Evolutionary conservation across 352 stramenopile species (phyloP), one percentile per base, ranked within the genome.

Genomic region (Peronosclerospora sorghi): DNA sequence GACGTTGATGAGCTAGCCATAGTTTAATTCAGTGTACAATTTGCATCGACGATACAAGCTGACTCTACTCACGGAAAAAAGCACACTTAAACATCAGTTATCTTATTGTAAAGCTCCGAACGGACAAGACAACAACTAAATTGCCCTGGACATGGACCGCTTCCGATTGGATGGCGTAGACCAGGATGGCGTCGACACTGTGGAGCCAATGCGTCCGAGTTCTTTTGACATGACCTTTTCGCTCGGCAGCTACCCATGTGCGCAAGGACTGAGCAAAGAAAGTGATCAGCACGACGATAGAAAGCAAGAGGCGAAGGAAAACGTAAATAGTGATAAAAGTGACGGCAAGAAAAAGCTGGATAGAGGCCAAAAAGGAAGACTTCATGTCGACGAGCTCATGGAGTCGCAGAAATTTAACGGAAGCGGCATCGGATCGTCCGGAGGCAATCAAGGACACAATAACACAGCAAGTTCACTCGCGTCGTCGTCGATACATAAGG

Each of bases 161-260:
- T 92, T 92, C 62, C 60, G 70, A 37, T 51, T 86, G 8, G 73
- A 89, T 28, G 75, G 83, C 46, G 73, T 88, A 45, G 75, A 87
- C 44, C 68, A 83, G 39, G 66, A 81, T 41, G 64, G 59, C 35
- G 86, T 77, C 35, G 80, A 92, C 56, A 77, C 63, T 2, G 73
- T 92, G 10, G 80, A 89, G 63, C 80, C 80, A 36, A 81, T 89
- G 64, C 80, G 80, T 3, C 65, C 80, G n/a, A 88, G 80, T 51
- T 90, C 77, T 21, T 92, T 92, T 54, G 77, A 92, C 68, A 83
- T 86, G 72, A 86, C 73, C 51, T 88, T 88, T 61, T 86, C 73
- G 23, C 72, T 87, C 7, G 69, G 68, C 45, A 64, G 59, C 58
- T 67, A 81, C 52, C 58, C 62, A 37, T 35, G 28, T 23, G 34